Evolutionary conservation across 305 asterid species (phyloP), one percentile per base, ranked within the genome.

Genomic region (Solanum aculeatissimum): DNA sequence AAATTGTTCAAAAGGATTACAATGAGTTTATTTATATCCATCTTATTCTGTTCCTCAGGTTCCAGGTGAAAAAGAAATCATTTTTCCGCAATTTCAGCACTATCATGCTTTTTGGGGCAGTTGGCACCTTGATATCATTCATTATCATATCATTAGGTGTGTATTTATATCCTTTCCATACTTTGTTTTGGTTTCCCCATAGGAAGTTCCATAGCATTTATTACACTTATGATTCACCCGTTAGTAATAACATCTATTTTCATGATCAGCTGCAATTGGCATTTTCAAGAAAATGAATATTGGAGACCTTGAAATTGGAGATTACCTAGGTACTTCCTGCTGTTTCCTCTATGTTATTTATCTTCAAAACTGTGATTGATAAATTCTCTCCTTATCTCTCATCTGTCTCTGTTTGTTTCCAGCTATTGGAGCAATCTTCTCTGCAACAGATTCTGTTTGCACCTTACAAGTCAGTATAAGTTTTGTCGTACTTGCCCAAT

Each of bases 381-480:
- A 84, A 82, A 14, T 84, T 49, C 77, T 53, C 9, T 62, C 84
- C 71, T 40, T 53, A 75, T 40, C 19, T 81, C 86, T 85, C 86
- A 84, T 85, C 78, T 42, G 47, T 54, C 69, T 81, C 63, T 83
- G 81, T 58, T 72, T 78, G 23, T 89, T 71, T 90, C 75, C 93
- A 97, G 99, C 99, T 53, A 90, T 97, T 77, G 99, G 99, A 90
- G 96, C 99, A 81, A 97, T 97, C 84, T 97, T 97, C 78, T 95
- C 99, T 54, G 99, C 99, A 57, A 97, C 99, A 38, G 99, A 97
- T 91, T 97, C 99, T 65, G 99, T 97, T 69, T 97, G 99, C 96
- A 97, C 99, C 38, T 90, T 97, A 91, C 99, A 97, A 95, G 99
- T 95, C 86, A 81, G 82, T 77, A 32, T 65, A 45, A 81, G 45